These are phyloP conservation scores for Ceratocystiopsis sp. DNA, from an alignment of 2,329 filamentous ascomycete species.

Conservation along the genomic window DNA sequence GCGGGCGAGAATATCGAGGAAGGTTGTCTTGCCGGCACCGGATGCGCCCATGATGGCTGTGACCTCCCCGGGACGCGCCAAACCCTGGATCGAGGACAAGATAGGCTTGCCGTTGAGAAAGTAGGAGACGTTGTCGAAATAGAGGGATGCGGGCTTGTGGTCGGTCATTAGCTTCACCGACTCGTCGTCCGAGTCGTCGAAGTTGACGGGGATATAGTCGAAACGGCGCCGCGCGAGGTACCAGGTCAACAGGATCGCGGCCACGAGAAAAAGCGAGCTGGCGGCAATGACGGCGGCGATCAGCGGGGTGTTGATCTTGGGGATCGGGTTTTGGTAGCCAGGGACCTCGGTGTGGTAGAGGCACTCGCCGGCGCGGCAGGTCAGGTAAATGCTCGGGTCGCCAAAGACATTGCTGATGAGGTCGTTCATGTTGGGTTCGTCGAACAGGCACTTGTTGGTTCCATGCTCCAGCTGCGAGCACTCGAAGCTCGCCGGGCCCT, in stretches of 20 bases:
- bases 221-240: constrained; percentile 64
- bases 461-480: constrained; percentile 50
- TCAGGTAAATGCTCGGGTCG: constrained; percentile 71
- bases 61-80: constrained; percentile 87
- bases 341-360: constrained; percentile 84
- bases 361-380: constrained; percentile 79
- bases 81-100: constrained; percentile 60
- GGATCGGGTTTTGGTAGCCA: constrained; percentile 73
- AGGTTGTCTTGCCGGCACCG: constrained; percentile 92
- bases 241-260: constrained; percentile 68
- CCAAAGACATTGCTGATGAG: constrained; percentile 81
- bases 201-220: constrained; percentile 54
- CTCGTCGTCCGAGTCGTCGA: constrained; percentile 86
- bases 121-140: constrained; percentile 80
- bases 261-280: constrained; percentile 68
- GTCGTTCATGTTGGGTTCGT: constrained; percentile 82
- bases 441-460: constrained; percentile 57
- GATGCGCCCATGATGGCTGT: constrained; percentile 98
- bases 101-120: constrained; percentile 77
- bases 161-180: constrained; percentile 72
- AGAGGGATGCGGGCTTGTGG: constrained; percentile 76
- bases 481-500: constrained; percentile 72
- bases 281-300: constrained; percentile 88
- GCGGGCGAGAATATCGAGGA: constrained; percentile 84
- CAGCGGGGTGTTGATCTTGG: constrained; percentile 90